Conservation (phyloP, 2,329 filamentous ascomycete species). For the Epichloe aotearoae region DNA sequence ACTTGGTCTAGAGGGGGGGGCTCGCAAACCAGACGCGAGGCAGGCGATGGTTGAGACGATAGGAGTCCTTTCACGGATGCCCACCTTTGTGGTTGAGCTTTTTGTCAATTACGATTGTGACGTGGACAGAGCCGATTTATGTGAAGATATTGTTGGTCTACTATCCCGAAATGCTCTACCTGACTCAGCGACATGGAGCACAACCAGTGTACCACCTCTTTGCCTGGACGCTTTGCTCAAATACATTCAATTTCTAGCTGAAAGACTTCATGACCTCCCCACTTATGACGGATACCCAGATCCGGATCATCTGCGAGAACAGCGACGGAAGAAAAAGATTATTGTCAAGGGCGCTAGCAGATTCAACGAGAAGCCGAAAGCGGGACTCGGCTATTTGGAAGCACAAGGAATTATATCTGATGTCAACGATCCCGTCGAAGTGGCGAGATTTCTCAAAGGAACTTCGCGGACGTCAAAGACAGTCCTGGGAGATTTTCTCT, state of each 20-base stretch:
- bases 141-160: conserved; percentile 88
- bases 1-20: conserved; percentile 82
- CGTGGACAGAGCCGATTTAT: conserved; percentile 78
- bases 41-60: conserved; percentile 98
- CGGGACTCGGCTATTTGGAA: conserved; percentile 72
- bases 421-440: conserved; percentile 56
- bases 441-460: conserved; percentile 78
- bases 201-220: conserved; percentile 88
- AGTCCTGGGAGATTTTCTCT: conserved; percentile 80
- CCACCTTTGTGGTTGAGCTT: conserved; percentile 85
- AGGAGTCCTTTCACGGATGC: conserved; percentile 80
- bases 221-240: conserved; percentile 85
- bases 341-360: conserved; percentile 80
- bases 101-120: conserved; percentile 99
- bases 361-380: conserved; percentile 92
- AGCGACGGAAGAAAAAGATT: conserved; percentile 74
- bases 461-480: conserved; percentile 85
- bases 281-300: conserved; percentile 53
- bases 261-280: conserved; percentile 64
- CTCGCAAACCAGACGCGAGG: conserved; percentile 83
- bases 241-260: conserved; percentile 84
- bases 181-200: conserved; percentile 97
- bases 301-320: conserved; percentile 49
- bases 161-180: conserved; percentile 89
- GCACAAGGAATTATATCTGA: conserved; percentile 76